A percentile compares a stretch with the other conserved stretches of the same genome.
phyloP scores from a whole-genome alignment of 2,329 filamentous ascomycete genomes.

The Cladosporium sphaerospermum region DNA sequence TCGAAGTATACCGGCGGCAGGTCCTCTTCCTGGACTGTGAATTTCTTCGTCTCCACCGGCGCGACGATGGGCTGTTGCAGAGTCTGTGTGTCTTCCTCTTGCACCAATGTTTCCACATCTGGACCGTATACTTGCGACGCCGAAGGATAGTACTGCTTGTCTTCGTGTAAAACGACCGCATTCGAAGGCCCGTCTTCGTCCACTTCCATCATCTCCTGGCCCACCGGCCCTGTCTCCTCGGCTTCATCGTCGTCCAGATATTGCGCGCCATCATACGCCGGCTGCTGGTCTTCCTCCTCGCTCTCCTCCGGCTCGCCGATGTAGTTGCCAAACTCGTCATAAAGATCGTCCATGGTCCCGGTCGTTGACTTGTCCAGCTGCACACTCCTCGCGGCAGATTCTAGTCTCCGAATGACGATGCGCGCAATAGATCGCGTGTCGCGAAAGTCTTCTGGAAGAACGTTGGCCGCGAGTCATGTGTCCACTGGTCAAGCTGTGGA shows the following conservation, averaged over 20 bases:
- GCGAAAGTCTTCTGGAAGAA: no score
- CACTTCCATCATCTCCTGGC: conserved; percentile 88
- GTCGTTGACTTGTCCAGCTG: conserved; percentile 14
- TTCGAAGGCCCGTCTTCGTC: conserved; percentile 89
- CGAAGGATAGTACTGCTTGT: conserved; percentile 99
- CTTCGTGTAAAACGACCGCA: conserved; percentile 94
- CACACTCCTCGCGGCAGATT: neutral
- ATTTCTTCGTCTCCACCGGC: conserved; percentile 91
- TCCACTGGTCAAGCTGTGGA: no score
- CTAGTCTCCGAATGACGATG: neutral
- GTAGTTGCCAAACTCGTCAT: conserved; percentile 99
- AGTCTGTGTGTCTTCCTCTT: conserved; percentile 94
- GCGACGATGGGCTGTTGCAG: conserved; percentile 89
- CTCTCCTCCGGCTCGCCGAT: conserved; percentile 89
- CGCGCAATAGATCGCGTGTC: no score
- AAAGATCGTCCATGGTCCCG: conserved; percentile 79
- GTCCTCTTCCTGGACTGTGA: conserved; percentile 85
- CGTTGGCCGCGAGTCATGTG: no score
- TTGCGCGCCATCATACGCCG: conserved; percentile 69
- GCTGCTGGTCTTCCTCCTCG: conserved; percentile 76
- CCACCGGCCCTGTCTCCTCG: conserved; percentile 47
- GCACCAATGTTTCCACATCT: conserved; percentile 90
- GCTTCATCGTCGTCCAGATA: conserved; percentile 70
- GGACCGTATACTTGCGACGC: conserved; percentile 90
- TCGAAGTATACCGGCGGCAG: conserved; percentile 84